Evolutionary conservation across 73 alveolate species (phyloP).

Genomic region (Paramecium sonneborni): DNA sequence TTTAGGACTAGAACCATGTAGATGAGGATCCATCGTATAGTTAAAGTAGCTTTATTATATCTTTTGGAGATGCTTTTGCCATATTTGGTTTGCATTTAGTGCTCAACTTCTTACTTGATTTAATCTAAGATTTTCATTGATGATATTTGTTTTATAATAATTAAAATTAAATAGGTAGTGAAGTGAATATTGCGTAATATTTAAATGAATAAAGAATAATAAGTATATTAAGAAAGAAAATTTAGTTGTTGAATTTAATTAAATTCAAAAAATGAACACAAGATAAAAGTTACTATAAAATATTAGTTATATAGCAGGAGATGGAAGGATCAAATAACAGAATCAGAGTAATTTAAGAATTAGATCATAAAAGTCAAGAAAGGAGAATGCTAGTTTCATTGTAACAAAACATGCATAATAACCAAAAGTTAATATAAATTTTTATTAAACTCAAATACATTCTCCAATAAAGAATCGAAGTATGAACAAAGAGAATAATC

Average conservation of each 20-base stretch:
- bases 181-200: too few relatives aligned
- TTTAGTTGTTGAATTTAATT: constrained; percentile 31
- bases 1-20: too few relatives aligned
- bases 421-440: background rate
- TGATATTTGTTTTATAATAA: too few relatives aligned
- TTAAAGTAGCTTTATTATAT: background rate
- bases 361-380: background rate
- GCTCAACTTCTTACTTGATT: background rate
- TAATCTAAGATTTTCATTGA: background rate
- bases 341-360: background rate
- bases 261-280: constrained; percentile 2
- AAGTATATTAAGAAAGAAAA: background rate
- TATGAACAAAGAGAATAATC: background rate
- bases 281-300: constrained; percentile 14
- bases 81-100: background rate
- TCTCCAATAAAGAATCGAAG: background rate
- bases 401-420: background rate
- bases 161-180: too few relatives aligned
- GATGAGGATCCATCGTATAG: too few relatives aligned
- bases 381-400: background rate
- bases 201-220: background rate
- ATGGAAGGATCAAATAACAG: background rate
- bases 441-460: background rate
- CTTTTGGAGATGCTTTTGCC: background rate
- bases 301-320: background rate